Evolutionary conservation across 306 rosid genomes (phyloP).

Genomic region (Amphicarpaea edgeworthii): DNA sequence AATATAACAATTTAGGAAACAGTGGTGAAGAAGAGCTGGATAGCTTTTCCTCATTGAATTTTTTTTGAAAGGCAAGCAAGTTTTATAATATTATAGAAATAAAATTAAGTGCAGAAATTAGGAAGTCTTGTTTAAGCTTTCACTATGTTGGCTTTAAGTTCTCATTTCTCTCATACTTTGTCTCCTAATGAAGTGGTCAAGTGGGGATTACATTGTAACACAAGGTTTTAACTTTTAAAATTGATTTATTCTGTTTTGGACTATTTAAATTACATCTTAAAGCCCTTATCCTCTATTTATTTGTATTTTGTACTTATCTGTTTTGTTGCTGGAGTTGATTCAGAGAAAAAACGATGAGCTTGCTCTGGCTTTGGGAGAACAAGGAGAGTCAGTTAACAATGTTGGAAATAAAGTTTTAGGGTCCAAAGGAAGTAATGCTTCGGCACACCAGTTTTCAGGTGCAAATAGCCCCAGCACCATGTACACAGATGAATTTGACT

Average conservation of each 20-base stretch:
- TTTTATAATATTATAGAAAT: no score
- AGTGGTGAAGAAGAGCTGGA: constrained; percentile 19
- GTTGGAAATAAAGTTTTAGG: constrained; percentile 72
- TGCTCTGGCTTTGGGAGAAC: constrained; percentile 73
- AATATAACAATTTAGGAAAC: constrained; percentile 37
- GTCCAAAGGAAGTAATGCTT: constrained; percentile 68
- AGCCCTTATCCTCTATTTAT: constrained; percentile 24
- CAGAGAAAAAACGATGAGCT: constrained; percentile 81
- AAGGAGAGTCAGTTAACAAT: constrained; percentile 61
- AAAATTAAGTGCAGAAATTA: constrained; percentile 15
- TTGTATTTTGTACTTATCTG: constrained; percentile 42
- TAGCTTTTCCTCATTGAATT: constrained; percentile 13
- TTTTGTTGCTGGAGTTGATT: constrained; percentile 46
- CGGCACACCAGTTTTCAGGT: constrained; percentile 59
- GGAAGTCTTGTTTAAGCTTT: constrained; percentile 31
- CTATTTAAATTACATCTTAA: constrained; percentile 40
- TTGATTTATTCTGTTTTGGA: constrained; percentile 38
- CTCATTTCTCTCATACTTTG: constrained; percentile 7
- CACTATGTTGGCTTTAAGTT: constrained; percentile 30
- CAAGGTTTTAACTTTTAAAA: constrained; percentile 23
- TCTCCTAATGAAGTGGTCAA: constrained; percentile 21
- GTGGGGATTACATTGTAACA: constrained; percentile 26
- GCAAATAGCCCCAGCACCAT: constrained; percentile 53
- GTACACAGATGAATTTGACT: constrained; percentile 84
- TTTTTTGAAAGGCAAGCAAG: no score